Conservation (phyloP, 2,329 filamentous ascomycete species). For the Fusarium succisae region DNA sequence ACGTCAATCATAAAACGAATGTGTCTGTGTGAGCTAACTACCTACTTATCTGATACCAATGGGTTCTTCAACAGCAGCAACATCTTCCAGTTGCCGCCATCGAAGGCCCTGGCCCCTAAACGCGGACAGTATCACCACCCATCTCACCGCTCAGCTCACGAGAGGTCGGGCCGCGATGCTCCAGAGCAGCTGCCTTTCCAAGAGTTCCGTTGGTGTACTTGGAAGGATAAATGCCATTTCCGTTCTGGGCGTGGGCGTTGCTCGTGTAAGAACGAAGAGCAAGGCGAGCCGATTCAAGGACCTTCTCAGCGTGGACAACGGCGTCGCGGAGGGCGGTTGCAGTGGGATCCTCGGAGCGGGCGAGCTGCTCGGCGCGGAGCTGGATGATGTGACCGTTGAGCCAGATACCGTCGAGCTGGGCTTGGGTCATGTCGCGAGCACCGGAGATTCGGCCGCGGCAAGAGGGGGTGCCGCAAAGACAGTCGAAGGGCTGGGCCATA, state of each 20-base stretch:
- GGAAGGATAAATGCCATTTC: conserved; percentile 15
- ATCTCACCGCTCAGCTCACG: conserved; percentile 68
- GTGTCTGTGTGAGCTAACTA: neutral
- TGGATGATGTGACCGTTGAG: conserved; percentile 69
- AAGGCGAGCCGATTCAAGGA: conserved; percentile 55
- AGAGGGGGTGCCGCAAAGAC: conserved; percentile 64
- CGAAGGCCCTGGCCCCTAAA: conserved; percentile 26
- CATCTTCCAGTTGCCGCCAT: conserved; percentile 14
- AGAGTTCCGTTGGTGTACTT: conserved; percentile 39
- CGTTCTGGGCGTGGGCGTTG: conserved; percentile 22
- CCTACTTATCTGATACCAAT: neutral
- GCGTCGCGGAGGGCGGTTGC: conserved; percentile 54
- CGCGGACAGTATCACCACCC: conserved; percentile 64
- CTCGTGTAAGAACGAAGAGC: conserved; percentile 54
- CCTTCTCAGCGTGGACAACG: conserved; percentile 57
- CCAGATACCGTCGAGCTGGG: conserved; percentile 67
- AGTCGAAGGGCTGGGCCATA: conserved; percentile 78
- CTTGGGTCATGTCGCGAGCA: conserved; percentile 66
- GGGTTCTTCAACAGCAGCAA: conserved; percentile 23
- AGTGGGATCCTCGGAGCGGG: conserved; percentile 50
- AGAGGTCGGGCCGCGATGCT: conserved; percentile 59
- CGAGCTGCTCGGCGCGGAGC: conserved; percentile 57
- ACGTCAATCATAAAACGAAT: conserved; percentile 10
- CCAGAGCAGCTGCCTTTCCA: conserved; percentile 38
- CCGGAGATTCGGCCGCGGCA: conserved; percentile 72